Conservation (phyloP, 1,284 basidiomycete genomes). For the Moesziomyces sp. region DNA sequence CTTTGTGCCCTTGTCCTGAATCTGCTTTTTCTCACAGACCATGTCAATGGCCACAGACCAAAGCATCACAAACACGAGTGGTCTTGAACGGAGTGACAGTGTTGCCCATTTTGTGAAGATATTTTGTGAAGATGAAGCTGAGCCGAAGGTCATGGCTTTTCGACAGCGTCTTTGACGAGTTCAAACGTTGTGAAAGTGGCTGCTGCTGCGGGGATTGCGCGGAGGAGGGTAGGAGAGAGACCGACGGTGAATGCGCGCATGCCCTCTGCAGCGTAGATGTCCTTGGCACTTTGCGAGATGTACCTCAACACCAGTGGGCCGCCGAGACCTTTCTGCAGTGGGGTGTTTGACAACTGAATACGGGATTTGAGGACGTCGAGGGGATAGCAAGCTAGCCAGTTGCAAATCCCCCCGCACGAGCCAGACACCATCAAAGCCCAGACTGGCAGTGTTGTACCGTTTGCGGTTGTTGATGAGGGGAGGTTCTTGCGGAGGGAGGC, state of each 20-base stretch:
- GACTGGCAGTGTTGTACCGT: conserved; percentile 74
- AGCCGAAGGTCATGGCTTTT: conserved; percentile 1
- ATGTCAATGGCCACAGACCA: no score
- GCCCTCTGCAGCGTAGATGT: conserved; percentile 34
- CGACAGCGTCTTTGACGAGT: conserved; percentile 44
- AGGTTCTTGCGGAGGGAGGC: conserved; percentile 75
- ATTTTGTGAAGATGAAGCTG: neutral
- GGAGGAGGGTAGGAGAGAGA: conserved; percentile 49
- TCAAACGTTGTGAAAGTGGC: conserved; percentile 60
- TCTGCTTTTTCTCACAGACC: neutral
- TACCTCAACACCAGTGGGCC: conserved; percentile 31
- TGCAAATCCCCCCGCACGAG: conserved; percentile 86
- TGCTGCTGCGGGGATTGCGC: conserved; percentile 57
- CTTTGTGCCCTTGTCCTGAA: conserved; percentile 35
- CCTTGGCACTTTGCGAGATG: conserved; percentile 28
- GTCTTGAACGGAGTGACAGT: no score
- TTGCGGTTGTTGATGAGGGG: conserved; percentile 11
- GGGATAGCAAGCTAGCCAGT: conserved; percentile 94
- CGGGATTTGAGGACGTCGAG: conserved; percentile 68
- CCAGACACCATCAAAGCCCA: conserved; percentile 90
- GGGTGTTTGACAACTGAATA: conserved; percentile 40
- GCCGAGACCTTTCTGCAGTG: conserved; percentile 25
- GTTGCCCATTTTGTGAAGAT: neutral
- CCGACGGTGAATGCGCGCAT: conserved; percentile 42
- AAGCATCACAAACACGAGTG: no score